Base-by-base conservation (phyloP, 2,329 filamentous ascomycete genomes). In the Cordyceps militaris region DNA sequence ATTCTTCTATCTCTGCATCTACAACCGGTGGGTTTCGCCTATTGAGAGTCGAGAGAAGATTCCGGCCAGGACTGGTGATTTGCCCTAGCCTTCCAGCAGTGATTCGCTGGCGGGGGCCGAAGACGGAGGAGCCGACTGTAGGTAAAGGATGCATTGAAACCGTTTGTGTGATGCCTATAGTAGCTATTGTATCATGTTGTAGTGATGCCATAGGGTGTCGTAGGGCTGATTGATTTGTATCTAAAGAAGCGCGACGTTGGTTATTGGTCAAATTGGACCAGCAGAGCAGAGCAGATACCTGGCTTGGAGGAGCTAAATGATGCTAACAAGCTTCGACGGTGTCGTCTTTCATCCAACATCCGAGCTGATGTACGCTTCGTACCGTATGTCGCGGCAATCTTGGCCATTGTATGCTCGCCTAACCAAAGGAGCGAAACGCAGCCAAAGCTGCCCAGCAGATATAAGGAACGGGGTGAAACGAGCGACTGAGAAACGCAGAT, bases 371-470 rank as follows among this genome's bases (percentile, higher is more conserved):
- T 38, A 46, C 38, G 47, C n/a, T 16, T 51, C 46, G 21, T 57
- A 9, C 55, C 47, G 40, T 51, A 51, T 7, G 38, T 51, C 3
- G 30, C 23, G 55, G 21, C 55, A 4, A 51, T 46, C 19, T 46
- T 57, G 13, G 47, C 28, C 55, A 57, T 57, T 21, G 16, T 38
- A 9, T 21, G 28, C 55, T 38, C 46, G 46, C n/a, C 28, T 23
- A 23, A 57, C 28, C 55, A 57, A 57, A 57, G 36, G 55, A 57
- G 21, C 47, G 38, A 38, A 46, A 36, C 42, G 47, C 46, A 57
- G 47, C 55, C 21, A 26, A 32, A 36, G 47, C 23, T 44, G 46
- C 47, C 13, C 10, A 10, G 38, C 40, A 38, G 38, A 51, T 23
- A 51, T 46, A 30, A 13, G 47, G 24, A 46, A 46, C 26, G 26